These are phyloP conservation scores for Crithidia fasciculata DNA, from an alignment of 208 protist genomes.

Conservation along the genomic window DNA sequence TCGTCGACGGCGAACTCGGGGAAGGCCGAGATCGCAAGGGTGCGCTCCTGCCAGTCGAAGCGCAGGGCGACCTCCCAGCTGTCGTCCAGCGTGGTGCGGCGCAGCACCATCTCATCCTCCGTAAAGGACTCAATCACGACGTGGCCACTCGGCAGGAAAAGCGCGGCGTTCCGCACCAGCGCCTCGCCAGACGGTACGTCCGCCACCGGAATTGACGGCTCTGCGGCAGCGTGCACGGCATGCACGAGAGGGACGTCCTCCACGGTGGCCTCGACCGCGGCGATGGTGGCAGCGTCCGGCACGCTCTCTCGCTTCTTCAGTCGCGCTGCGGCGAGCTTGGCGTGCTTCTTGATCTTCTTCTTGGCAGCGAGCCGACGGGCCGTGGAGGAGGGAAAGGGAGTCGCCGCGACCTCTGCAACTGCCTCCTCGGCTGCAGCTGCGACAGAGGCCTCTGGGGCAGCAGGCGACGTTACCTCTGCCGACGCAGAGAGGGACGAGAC, in stretches of 20 bases:
- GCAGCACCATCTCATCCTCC: slow-evolving; percentile 64
- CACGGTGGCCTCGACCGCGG: slow-evolving; percentile 8
- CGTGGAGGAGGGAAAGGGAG: slow-evolving; percentile 2
- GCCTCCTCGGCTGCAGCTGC: background rate
- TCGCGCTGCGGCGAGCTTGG: slow-evolving; percentile 41
- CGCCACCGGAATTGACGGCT: slow-evolving; percentile 21
- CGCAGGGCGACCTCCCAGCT: slow-evolving; percentile 75
- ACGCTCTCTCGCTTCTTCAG: slow-evolving; percentile 3
- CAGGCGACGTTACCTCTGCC: background rate
- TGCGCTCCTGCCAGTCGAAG: slow-evolving; percentile 76
- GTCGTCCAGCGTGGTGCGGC: slow-evolving; percentile 55
- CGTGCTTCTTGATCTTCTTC: slow-evolving; percentile 52
- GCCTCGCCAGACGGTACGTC: slow-evolving; percentile 11
- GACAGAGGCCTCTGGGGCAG: background rate
- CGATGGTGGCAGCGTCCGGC: background rate
- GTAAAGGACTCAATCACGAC: slow-evolving; percentile 72
- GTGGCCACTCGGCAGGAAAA: slow-evolving; percentile 53
- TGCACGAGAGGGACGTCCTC: slow-evolving; percentile 38
- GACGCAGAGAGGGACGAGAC: background rate
- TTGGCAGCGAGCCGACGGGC: slow-evolving; percentile 35
- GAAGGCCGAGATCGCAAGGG: slow-evolving; percentile 63
- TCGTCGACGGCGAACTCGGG: slow-evolving; percentile 41
- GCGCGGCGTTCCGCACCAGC: slow-evolving; percentile 31
- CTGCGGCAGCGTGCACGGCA: slow-evolving; percentile 20
- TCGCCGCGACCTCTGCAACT: background rate